Evolutionary conservation across 257 asterid species (phyloP).

Genomic region (Coffea canephora): DNA sequence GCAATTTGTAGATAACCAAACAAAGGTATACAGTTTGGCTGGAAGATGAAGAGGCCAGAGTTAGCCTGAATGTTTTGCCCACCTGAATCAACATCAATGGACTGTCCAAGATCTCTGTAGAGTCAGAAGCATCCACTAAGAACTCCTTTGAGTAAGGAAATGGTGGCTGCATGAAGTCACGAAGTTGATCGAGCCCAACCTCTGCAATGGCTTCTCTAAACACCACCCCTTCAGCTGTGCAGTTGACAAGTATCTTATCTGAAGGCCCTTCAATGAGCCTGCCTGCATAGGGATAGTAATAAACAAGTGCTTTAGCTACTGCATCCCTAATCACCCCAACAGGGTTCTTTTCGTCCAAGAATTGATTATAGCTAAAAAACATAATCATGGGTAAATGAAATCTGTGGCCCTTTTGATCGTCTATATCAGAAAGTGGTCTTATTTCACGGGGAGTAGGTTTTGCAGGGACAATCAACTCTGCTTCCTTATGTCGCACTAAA

Average conservation of each 20-base stretch:
- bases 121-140: background rate
- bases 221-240: slow-evolving; percentile 22
- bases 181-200: slow-evolving; percentile 16
- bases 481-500: no score
- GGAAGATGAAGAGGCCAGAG: no score
- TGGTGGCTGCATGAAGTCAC: slow-evolving; percentile 18
- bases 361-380: background rate
- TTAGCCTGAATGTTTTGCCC: background rate
- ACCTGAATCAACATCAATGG: slow-evolving; percentile 21
- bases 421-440: background rate
- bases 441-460: slow-evolving; percentile 16
- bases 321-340: slow-evolving; percentile 21
- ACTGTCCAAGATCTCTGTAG: background rate
- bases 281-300: slow-evolving; percentile 27
- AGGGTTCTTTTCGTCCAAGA: slow-evolving; percentile 18
- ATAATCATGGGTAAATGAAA: slow-evolving; percentile 10
- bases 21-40: no score
- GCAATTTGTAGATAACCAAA: no score
- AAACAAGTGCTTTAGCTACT: slow-evolving; percentile 23
- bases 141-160: slow-evolving; percentile 12
- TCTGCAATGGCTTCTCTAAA: slow-evolving; percentile 27
- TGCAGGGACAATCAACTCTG: no score
- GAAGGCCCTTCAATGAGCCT: slow-evolving; percentile 21
- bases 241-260: slow-evolving; percentile 16
- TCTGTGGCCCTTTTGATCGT: background rate